These are phyloP conservation scores for Neurospora hispaniola DNA, from an alignment of 495 filamentous ascomycete genomes.

Conservation along the genomic window DNA sequence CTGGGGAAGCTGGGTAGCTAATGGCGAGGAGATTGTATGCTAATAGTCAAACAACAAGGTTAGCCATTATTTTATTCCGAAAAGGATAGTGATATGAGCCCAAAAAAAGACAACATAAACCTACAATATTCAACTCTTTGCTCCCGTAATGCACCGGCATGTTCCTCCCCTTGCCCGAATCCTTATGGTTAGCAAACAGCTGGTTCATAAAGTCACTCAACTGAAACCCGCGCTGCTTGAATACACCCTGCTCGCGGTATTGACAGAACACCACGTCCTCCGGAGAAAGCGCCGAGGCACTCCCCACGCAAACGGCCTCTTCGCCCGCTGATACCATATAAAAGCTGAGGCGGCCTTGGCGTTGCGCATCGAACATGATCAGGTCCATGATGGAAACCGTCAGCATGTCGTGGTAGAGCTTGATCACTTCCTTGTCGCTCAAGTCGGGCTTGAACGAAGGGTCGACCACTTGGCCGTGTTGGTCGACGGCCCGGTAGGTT, in stretches of 20 bases:
- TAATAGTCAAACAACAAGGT: constrained; percentile 17
- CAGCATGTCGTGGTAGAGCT: constrained; percentile 50
- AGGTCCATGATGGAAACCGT: constrained; percentile 86
- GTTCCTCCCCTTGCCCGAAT: constrained; percentile 74
- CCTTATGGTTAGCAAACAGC: constrained; percentile 79
- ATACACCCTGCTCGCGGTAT: constrained; percentile 88
- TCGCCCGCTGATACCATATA: constrained; percentile 98
- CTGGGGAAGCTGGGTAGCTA: constrained; percentile 94
- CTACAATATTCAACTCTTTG: constrained; percentile 65
- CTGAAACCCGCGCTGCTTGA: constrained; percentile 80
- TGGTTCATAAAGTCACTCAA: constrained; percentile 89
- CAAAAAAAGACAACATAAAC: too few species aligned
- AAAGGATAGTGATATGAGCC: too few species aligned
- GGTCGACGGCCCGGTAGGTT: constrained; percentile 80
- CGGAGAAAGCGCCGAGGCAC: constrained; percentile 66
- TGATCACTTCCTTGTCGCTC: constrained; percentile 57
- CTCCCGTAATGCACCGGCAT: constrained; percentile 98
- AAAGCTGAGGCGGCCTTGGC: constrained; percentile 80
- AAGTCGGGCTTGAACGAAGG: constrained; percentile 52
- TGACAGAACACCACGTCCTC: constrained; percentile 89
- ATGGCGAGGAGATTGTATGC: constrained; percentile 88
- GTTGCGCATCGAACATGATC: constrained; percentile 80
- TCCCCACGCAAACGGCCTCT: constrained; percentile 86
- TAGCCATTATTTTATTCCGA: not conserved
- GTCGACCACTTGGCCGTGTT: constrained; percentile 70